These are phyloP conservation scores for Alternaria gansuensis DNA, from an alignment of 2,329 filamentous ascomycete species.

Conservation along the genomic window DNA sequence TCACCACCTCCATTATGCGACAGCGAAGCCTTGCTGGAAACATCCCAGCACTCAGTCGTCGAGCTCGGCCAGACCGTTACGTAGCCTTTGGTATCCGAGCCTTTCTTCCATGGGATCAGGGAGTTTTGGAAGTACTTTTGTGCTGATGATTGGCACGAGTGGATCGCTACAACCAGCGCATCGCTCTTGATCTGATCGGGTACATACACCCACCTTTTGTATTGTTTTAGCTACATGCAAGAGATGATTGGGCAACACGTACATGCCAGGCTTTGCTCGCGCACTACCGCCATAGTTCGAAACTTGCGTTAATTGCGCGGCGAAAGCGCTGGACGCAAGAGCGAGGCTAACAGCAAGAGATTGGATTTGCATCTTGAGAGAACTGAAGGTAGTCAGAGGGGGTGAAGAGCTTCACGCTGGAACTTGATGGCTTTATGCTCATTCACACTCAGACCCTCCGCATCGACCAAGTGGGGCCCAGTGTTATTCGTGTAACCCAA, in stretches of 20 bases:
- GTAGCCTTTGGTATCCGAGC: conserved; percentile 44
- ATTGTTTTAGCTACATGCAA: background rate
- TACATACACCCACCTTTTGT: conserved; percentile 41
- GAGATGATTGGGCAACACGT: conserved; percentile 8
- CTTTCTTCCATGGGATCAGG: conserved; percentile 45
- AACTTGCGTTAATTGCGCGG: conserved; percentile 41
- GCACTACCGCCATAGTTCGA: conserved; percentile 40
- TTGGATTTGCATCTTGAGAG: conserved; percentile 27
- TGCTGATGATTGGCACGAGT: conserved; percentile 44
- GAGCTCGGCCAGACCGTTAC: conserved; percentile 45
- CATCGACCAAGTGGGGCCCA: background rate
- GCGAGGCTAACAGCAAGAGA: conserved; percentile 24
- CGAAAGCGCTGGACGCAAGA: conserved; percentile 25
- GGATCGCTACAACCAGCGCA: conserved; percentile 44
- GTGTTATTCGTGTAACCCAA: background rate
- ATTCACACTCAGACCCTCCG: background rate
- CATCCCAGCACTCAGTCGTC: conserved; percentile 64
- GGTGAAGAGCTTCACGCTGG: too few species aligned
- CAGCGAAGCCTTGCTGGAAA: conserved; percentile 63
- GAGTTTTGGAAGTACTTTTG: conserved; percentile 43
- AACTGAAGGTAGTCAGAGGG: background rate
- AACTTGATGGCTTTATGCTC: background rate
- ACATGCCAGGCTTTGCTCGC: conserved; percentile 42
- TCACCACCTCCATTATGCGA: conserved; percentile 67
- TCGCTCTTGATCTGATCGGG: conserved; percentile 40